Base-by-base conservation (phyloP, 2,329 filamentous ascomycete genomes). In the Fusarium drepaniforme region DNA sequence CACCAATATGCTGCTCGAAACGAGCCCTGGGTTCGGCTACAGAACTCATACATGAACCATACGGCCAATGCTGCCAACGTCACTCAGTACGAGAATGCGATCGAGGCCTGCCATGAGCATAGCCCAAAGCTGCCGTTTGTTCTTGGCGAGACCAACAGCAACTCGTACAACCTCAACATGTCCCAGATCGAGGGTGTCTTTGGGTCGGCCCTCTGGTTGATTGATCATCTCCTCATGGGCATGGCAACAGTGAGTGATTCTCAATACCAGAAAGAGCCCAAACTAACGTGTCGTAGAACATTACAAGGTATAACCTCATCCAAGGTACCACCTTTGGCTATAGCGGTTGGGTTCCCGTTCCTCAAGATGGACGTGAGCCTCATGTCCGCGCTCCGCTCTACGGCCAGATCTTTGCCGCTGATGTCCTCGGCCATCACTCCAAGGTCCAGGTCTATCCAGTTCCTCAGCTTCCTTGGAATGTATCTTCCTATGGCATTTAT, bases 81-180 rank as follows among this genome's bases (percentile, higher is more conserved):
- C 6, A 59, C 57, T 1, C 57, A 59, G 57, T 59, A 59, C 35
- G 15, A 28, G 23, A 5, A 16, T 18, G 57, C 23, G 2, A 42
- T 59, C 5, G 37, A 59, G 15, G 3, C 12, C 2, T 59, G 23
- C 1, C 57, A 28, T 28, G 38, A 61, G 5, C 23, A 44, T 23
- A 11, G 21, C 5, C 58, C 38, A 21, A 28, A 61, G 25, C 25
- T 61, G 18, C 38, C 58, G 9, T 61, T 61, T 44, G 58, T 61
- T 15, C 38, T 61, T 30, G 58, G 58, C 25, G 58, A 61, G 58
- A 61, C 58, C 2, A 61, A 44, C 58, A 61, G 58, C 13, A 61
- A 61, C 25, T 61, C 58, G 0, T 42, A 42, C 38, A 61, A 61
- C 38, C 58, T 61, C 18, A 61, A 61, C 38, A 61, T 61, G 58